Conservation (phyloP, 345 rosid species). For the Gossypium raimondii region DNA sequence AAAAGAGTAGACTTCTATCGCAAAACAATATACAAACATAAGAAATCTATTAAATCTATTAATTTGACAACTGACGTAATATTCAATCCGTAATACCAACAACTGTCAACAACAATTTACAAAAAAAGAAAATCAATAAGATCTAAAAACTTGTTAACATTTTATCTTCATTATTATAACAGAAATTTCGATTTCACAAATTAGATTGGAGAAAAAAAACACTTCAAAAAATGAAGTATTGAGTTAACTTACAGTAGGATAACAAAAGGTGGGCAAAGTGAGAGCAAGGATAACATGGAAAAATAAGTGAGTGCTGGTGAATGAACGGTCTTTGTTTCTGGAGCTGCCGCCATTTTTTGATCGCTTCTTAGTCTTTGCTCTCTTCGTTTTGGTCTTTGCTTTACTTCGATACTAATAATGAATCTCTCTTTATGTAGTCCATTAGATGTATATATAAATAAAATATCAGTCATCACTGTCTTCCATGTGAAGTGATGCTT, state of each 20-base stretch:
- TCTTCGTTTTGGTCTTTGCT: not conserved
- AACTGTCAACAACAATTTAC: not conserved
- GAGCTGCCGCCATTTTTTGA: conserved; percentile 1
- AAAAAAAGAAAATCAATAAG: not conserved
- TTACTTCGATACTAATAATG: not conserved
- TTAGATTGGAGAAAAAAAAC: not conserved
- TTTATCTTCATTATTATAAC: not conserved
- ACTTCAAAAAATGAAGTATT: not conserved
- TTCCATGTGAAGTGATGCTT: too few species aligned
- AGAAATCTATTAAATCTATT: not conserved
- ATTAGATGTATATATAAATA: not conserved
- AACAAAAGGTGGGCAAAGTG: conserved; percentile 89
- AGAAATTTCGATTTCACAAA: not conserved
- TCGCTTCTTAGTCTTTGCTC: not conserved
- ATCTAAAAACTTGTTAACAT: not conserved
- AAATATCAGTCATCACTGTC: not conserved
- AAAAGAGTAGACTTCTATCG: not conserved
- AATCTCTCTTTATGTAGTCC: too few species aligned
- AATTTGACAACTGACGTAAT: not conserved
- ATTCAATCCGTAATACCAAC: not conserved
- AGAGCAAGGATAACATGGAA: conserved; percentile 78
- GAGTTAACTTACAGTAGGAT: conserved; percentile 64
- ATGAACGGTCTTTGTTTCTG: conserved; percentile 67
- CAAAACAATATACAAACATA: not conserved
- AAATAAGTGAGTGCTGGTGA: conserved; percentile 69